These are phyloP conservation scores for Gentiana dahurica DNA, from an alignment of 257 asterid species.

Conservation along the genomic window DNA sequence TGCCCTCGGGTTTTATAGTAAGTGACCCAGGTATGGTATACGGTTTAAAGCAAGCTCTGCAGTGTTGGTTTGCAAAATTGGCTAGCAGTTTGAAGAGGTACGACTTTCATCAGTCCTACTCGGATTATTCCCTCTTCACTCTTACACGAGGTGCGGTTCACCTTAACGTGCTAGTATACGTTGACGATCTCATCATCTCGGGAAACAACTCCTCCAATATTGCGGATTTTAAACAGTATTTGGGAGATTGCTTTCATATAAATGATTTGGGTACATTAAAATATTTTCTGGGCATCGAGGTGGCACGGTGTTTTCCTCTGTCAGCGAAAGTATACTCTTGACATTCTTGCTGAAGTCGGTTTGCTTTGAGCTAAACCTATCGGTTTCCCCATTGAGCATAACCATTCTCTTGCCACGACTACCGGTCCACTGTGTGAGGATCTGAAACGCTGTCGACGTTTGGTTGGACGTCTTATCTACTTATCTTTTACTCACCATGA, in stretches of 20 bases:
- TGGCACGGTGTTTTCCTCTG: conserved; percentile 9
- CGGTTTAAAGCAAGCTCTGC: conserved; percentile 4
- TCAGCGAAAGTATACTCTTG: conserved; percentile 11
- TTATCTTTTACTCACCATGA: conserved; percentile 11
- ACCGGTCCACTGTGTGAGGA: neutral
- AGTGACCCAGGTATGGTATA: neutral
- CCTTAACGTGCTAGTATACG: conserved; percentile 4
- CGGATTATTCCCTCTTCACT: neutral
- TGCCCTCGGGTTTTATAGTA: neutral
- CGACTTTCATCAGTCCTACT: neutral
- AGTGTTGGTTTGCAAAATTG: conserved; percentile 6
- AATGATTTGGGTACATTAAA: too few relatives aligned
- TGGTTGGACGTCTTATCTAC: conserved; percentile 11
- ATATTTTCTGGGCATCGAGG: conserved; percentile 5
- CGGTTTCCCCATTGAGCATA: conserved; percentile 1
- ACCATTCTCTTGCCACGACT: neutral
- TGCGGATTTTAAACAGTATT: too few relatives aligned
- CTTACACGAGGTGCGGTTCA: neutral
- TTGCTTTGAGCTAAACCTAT: conserved; percentile 5
- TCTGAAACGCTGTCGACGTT: neutral
- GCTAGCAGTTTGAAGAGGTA: neutral
- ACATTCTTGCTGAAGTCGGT: conserved; percentile 8
- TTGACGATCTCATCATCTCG: too few relatives aligned
- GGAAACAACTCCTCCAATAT: too few relatives aligned
- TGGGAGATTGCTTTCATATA: too few relatives aligned